Evolutionary conservation across 2,329 filamentous ascomycete species (phyloP).

Genomic region (Graphilbum sp.): DNA sequence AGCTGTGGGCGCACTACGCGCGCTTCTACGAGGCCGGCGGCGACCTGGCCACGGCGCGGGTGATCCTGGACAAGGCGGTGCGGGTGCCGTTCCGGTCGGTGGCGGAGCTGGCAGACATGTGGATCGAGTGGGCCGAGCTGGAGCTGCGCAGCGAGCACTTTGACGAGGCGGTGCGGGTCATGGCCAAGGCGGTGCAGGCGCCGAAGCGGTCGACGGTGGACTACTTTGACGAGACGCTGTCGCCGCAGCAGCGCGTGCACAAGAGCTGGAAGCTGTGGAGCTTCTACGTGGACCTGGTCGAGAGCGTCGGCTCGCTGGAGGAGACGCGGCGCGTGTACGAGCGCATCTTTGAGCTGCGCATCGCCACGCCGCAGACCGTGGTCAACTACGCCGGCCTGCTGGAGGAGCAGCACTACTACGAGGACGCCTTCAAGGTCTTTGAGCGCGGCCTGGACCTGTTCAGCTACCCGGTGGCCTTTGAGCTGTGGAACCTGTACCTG

Average conservation of each 20-base stretch:
- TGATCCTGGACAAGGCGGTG: conserved; percentile 95
- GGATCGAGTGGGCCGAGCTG: conserved; percentile 99
- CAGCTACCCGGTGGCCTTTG: conserved; percentile 93
- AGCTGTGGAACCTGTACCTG: conserved; percentile 95
- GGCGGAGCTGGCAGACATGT: conserved; percentile 92
- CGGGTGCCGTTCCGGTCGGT: conserved; percentile 97
- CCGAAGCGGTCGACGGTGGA: conserved; percentile 96
- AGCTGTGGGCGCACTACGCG: conserved; percentile 91
- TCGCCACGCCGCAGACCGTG: conserved; percentile 93
- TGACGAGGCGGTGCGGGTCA: conserved; percentile 82
- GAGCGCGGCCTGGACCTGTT: conserved; percentile 96
- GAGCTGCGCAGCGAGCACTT: conserved; percentile 93
- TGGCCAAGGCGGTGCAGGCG: conserved; percentile 95
- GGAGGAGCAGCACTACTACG: conserved; percentile 87
- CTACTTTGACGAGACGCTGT: conserved; percentile 90
- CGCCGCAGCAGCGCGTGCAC: conserved; percentile 89
- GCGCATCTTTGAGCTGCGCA: conserved; percentile 92
- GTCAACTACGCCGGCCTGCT: conserved; percentile 96
- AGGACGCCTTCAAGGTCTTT: conserved; percentile 96
- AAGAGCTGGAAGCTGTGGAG: conserved; percentile 99
- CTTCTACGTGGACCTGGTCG: conserved; percentile 95
- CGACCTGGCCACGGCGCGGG: conserved; percentile 67
- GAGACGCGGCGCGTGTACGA: conserved; percentile 94
- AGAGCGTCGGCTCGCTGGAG: conserved; percentile 79
- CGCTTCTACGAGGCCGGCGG: conserved; percentile 89